A percentile compares a stretch with the other conserved stretches of the same genome.
These are phyloP conservation scores for Helenozyma baotianmanensis DNA, from an alignment of 805 yeast species.

Conservation along the genomic window DNA sequence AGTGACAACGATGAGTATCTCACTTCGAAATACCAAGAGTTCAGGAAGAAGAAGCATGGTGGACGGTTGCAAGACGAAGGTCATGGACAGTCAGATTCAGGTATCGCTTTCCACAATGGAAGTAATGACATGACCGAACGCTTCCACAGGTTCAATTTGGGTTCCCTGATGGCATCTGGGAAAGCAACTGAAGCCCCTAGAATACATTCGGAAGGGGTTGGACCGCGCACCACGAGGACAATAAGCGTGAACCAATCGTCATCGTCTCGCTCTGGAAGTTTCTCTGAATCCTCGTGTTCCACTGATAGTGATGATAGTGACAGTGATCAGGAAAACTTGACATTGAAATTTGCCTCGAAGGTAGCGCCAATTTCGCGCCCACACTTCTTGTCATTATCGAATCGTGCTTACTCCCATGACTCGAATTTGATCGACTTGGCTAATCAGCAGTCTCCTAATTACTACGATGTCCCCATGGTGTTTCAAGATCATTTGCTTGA, in stretches of 20 bases:
- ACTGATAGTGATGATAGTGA: constrained; percentile 21
- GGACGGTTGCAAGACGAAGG: constrained; percentile 3
- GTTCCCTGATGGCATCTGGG: constrained; percentile 37
- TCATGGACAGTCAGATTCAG: constrained; percentile 8
- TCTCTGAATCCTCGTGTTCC: constrained; percentile 14
- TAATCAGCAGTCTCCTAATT: constrained; percentile 8
- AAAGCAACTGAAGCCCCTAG: constrained; percentile 19
- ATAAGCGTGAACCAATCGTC: constrained; percentile 3
- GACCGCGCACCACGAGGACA: constrained; percentile 10
- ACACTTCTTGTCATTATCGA: constrained; percentile 26
- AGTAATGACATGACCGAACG: constrained; percentile 23
- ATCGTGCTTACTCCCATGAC: constrained; percentile 39
- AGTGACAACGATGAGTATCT: constrained; percentile 59
- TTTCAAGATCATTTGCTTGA: constrained; percentile 29
- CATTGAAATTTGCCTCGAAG: constrained; percentile 42
- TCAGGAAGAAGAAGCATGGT: constrained; percentile 13
- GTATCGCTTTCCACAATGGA: constrained; percentile 1
- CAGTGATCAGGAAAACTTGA: constrained; percentile 39
- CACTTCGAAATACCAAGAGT: constrained; percentile 35
- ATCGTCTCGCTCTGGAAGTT: constrained; percentile 11
- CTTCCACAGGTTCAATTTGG: constrained; percentile 33
- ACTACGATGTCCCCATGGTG: constrained; percentile 26
- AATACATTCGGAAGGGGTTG: constrained; percentile 13
- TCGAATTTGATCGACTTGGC: constrained; percentile 33
- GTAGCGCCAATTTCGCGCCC: constrained; percentile 32